Percentiles rank a stretch among this genome's conserved stretches.
phyloP scores from a whole-genome alignment of 768 basidiomycete genomes.

The Russula compacta region DNA sequence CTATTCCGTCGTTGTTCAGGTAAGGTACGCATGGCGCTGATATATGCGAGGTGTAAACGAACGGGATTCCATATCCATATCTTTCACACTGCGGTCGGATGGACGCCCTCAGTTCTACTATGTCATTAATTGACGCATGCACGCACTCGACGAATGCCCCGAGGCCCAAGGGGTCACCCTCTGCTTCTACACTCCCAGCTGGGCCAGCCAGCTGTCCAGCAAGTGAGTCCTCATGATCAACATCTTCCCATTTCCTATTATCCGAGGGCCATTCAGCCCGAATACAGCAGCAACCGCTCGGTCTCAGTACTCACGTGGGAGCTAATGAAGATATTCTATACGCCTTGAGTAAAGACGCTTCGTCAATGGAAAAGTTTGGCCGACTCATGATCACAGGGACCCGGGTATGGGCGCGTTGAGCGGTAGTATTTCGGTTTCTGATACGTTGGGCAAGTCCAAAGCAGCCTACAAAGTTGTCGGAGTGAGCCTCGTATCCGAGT shows the following conservation, averaged over 20 bases:
- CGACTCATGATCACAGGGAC: constrained; percentile 37
- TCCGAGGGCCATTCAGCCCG: neutral
- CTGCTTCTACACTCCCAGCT: constrained; percentile 40
- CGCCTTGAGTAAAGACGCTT: constrained; percentile 74
- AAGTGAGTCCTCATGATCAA: constrained; percentile 77
- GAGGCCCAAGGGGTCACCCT: constrained; percentile 73
- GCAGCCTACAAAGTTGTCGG: neutral
- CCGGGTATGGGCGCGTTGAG: neutral
- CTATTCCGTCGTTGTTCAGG: constrained; percentile 29
- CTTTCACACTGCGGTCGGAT: constrained; percentile 38
- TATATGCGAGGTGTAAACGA: constrained; percentile 23
- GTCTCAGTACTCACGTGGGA: constrained; percentile 48
- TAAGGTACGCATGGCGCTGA: constrained; percentile 5
- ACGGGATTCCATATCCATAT: constrained; percentile 77
- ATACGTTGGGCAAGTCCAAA: no score
- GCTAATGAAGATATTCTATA: constrained; percentile 74
- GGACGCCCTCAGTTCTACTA: neutral
- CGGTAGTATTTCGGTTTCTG: neutral
- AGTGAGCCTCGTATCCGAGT: no score
- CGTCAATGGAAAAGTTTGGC: constrained; percentile 65
- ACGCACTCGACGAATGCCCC: constrained; percentile 54
- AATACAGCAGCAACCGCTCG: neutral
- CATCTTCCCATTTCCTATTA: constrained; percentile 78
- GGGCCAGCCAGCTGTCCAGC: constrained; percentile 57
- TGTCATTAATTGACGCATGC: neutral